Evolutionary conservation across 2,329 filamentous ascomycete species (phyloP), one percentile per base, ranked within the genome.

Genomic region (Penicillium occitanis): DNA sequence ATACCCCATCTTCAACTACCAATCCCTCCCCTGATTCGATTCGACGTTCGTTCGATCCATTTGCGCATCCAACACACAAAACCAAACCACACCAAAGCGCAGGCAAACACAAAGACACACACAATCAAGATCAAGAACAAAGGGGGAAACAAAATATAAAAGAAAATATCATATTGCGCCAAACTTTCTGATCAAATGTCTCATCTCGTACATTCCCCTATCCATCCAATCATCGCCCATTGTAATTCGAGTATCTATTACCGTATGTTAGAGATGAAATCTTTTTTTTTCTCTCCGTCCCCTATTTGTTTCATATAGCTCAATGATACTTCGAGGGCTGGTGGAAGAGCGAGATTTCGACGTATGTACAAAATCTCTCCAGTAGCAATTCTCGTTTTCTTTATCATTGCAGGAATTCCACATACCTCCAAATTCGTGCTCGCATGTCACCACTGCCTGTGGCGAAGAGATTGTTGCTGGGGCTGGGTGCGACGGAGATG

Each of bases 391-490:
- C 57, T 61, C 65, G 57, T 61, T 55, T 60, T 61, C 60, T 55
- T 30, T 46, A 65, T 67, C 59, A 67, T 67, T 37, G 57, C 48
- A 42, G 66, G 55, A 67, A 50, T 57, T 61, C 65, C 66, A 74
- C 77, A 71, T 73, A 97, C 73, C 91, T 93, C 95, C 95, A 99
- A 81, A 99, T 98, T 74, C 95, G 90, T 64, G 95, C 95, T 77
- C 94, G 91, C 92, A 96, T 96, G 77, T 99, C 95, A 73, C 95
- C 95, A 71, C 93, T 97, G 68, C 95, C 95, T 5, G 95, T 99
- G 48, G 95, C 95, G 76, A 99, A 99, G 76, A 92, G 90, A 69
- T 89, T 88, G 66, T 93, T 93, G 44, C 87, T 89, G 17, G 95
- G 95, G 79, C 93, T 96, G 25, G 95, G 95, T 1, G 95, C 94